Evolutionary conservation across 1,284 basidiomycete genomes (phyloP).

Genomic region (Ustanciosporium gigantosporum): DNA sequence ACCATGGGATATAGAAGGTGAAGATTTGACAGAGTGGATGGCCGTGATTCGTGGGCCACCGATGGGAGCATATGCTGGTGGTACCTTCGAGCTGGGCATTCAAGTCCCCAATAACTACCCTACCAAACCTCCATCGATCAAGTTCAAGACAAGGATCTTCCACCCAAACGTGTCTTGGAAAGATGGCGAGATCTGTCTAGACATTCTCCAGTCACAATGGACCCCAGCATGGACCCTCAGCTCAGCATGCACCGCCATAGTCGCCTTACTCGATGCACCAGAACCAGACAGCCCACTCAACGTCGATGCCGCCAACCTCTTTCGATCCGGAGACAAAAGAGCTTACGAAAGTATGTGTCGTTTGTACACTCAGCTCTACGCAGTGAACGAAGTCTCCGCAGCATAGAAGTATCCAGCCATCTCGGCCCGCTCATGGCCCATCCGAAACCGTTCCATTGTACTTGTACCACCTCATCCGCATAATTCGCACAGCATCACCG

Average conservation of each 20-base stretch:
- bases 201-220: constrained; percentile 58
- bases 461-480: too few species aligned
- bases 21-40: constrained; percentile 54
- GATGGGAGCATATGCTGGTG: constrained; percentile 41
- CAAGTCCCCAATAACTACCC: constrained; percentile 47
- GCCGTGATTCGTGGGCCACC: constrained; percentile 40
- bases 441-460: too few species aligned
- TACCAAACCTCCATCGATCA: constrained; percentile 54
- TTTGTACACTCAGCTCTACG: constrained; percentile 43
- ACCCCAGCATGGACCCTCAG: constrained; percentile 59
- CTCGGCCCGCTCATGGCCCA: too few species aligned
- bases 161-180: constrained; percentile 58
- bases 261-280: constrained; percentile 56
- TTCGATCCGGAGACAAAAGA: constrained; percentile 26
- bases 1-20: constrained; percentile 45
- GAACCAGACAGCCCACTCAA: constrained; percentile 60
- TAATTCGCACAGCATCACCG: too few species aligned
- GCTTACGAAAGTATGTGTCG: constrained; percentile 42
- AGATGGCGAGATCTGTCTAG: constrained; percentile 60
- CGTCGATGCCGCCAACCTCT: constrained; percentile 59
- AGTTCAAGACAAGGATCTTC: constrained; percentile 52
- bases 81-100: constrained; percentile 45
- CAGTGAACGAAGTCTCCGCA: too few species aligned
- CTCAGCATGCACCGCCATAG: constrained; percentile 54
- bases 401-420: too few species aligned